Conservation (phyloP, 2,329 filamentous ascomycete species). For the Trichoderma brevicompactum region DNA sequence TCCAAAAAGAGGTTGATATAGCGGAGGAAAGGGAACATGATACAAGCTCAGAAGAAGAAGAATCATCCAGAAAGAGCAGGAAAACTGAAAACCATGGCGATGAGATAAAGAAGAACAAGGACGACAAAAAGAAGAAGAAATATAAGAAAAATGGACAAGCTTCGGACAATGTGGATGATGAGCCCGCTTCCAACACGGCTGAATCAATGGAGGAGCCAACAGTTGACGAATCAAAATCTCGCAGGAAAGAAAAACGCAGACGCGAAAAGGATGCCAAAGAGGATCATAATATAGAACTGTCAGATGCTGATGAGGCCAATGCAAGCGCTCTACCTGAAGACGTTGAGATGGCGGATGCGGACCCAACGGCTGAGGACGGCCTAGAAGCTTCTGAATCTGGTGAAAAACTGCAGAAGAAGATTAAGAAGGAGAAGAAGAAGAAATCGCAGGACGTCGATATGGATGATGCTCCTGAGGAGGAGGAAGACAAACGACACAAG, state of each 20-base stretch:
- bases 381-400: conserved; percentile 16
- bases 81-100: conserved; percentile 37
- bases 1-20: conserved; percentile 16
- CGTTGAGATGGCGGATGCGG: conserved; percentile 27
- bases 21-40: conserved; percentile 27
- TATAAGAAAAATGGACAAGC: not conserved
- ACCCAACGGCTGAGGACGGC: not conserved
- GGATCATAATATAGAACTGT: conserved; percentile 8
- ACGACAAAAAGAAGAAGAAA: conserved; percentile 38
- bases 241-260: not conserved
- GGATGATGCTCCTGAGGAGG: conserved; percentile 36
- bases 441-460: conserved; percentile 34
- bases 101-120: conserved; percentile 39
- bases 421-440: conserved; percentile 38
- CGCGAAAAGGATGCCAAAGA: conserved; percentile 24
- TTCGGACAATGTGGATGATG: conserved; percentile 30
- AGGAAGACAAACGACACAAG: conserved; percentile 49
- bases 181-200: conserved; percentile 28
- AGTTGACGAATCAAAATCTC: conserved; percentile 7
- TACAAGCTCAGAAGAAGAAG: conserved; percentile 13
- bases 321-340: conserved; percentile 4
- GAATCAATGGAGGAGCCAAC: conserved; percentile 30
- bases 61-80: conserved; percentile 44
- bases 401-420: conserved; percentile 30
- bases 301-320: not conserved